Percentiles rank a stretch among this genome's conserved stretches.
These are phyloP conservation scores for Phytophthora cactorum DNA, from an alignment of 352 stramenopile genomes.

Conservation along the genomic window DNA sequence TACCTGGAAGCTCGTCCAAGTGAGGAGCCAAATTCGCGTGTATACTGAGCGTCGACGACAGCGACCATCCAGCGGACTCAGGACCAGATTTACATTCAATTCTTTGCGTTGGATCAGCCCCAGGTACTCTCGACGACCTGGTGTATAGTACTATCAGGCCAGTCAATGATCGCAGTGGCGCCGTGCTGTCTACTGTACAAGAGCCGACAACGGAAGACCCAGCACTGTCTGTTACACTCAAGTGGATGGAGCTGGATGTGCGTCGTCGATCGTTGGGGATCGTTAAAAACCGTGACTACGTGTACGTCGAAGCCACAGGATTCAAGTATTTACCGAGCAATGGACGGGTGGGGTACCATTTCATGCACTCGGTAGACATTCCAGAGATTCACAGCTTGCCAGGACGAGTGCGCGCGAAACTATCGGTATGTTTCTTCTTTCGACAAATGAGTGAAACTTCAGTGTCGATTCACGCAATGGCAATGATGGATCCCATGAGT, in stretches of 20 bases:
- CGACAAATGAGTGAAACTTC: conserved; percentile 26
- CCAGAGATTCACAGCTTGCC: conserved; percentile 44
- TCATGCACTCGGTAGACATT: conserved; percentile 48
- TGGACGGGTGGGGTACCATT: conserved; percentile 37
- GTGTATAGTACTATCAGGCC: too few species aligned
- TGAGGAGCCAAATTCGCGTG: too few species aligned
- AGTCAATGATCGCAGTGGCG: conserved; percentile 26
- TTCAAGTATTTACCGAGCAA: conserved; percentile 18
- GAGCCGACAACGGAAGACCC: conserved; percentile 54
- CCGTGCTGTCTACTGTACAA: conserved; percentile 33
- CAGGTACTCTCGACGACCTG: too few species aligned
- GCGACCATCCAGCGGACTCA: too few species aligned
- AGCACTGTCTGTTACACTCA: conserved; percentile 34
- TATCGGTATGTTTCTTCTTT: conserved; percentile 57
- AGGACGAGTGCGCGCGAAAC: conserved; percentile 41
- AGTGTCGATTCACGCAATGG: conserved; percentile 50
- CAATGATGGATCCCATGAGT: conserved; percentile 35
- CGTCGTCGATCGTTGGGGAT: conserved; percentile 31
- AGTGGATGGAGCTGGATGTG: conserved; percentile 44
- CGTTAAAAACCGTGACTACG: conserved; percentile 60
- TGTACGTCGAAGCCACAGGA: conserved; percentile 61
- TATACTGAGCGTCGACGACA: too few species aligned
- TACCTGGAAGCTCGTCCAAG: too few species aligned
- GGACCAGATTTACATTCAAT: too few species aligned
- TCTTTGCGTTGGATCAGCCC: too few species aligned